Conservation (phyloP, 2,329 filamentous ascomycete genomes). For the Hymenoscyphus salicellus region DNA sequence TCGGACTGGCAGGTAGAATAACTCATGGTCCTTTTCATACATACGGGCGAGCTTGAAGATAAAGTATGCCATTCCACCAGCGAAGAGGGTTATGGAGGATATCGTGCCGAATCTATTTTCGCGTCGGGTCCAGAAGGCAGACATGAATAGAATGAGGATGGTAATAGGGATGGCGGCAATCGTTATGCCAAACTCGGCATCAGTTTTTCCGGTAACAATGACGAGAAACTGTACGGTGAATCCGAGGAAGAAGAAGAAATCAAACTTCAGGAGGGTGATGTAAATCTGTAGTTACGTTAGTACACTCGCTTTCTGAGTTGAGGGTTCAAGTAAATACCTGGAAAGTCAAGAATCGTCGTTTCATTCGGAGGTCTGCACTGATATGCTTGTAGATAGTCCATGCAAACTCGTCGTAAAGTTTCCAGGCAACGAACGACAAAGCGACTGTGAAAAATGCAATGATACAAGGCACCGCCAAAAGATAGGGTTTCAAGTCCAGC, state of each 20-base stretch:
- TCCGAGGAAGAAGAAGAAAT: slow-evolving; percentile 99
- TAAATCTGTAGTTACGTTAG: slow-evolving; percentile 67
- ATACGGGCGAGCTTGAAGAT: slow-evolving; percentile 97
- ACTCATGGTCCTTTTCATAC: slow-evolving; percentile 63
- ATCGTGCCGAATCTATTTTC: slow-evolving; percentile 80
- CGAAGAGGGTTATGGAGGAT: slow-evolving; percentile 76
- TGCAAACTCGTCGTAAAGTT: slow-evolving; percentile 96
- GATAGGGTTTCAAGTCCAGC: slow-evolving; percentile 66
- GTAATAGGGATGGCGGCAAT: slow-evolving; percentile 88
- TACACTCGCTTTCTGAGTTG: not conserved
- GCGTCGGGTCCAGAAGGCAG: slow-evolving; percentile 78
- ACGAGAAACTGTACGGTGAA: slow-evolving; percentile 98
- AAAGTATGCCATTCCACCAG: slow-evolving; percentile 89
- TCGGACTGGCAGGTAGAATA: slow-evolving; percentile 72
- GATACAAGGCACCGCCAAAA: slow-evolving; percentile 82
- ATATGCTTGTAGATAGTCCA: slow-evolving; percentile 99
- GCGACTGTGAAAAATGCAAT: slow-evolving; percentile 71
- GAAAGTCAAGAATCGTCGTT: slow-evolving; percentile 91
- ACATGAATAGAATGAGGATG: slow-evolving; percentile 79
- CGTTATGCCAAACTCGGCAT: slow-evolving; percentile 80
- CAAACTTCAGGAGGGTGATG: slow-evolving; percentile 95
- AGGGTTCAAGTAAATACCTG: slow-evolving; percentile 58
- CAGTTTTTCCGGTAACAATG: slow-evolving; percentile 68
- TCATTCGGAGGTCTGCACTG: slow-evolving; percentile 93
- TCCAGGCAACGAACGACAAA: slow-evolving; percentile 81